phyloP scores from a whole-genome alignment of 495 filamentous ascomycete genomes.

The Terfezia boudieri region DNA sequence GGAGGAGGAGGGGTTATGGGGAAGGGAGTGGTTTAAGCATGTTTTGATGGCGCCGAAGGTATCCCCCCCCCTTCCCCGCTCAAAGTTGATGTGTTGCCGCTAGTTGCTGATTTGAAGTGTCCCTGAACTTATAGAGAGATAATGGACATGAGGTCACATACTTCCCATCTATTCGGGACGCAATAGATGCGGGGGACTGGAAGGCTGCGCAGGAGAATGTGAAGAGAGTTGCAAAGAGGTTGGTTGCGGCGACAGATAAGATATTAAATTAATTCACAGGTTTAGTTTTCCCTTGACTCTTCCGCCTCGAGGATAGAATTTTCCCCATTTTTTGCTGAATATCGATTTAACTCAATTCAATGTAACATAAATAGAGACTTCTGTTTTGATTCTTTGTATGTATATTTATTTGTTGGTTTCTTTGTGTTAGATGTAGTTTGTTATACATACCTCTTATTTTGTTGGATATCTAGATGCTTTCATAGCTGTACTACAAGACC shows the following conservation, averaged over 20 bases:
- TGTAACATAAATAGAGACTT: too few relatives aligned
- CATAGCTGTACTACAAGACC: too few relatives aligned
- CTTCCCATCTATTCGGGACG: conserved; percentile 73
- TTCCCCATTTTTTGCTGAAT: too few relatives aligned
- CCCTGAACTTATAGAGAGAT: conserved; percentile 31
- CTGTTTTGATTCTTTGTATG: too few relatives aligned
- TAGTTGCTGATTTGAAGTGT: background rate
- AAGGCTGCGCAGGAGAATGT: conserved; percentile 43
- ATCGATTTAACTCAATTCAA: too few relatives aligned
- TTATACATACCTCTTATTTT: too few relatives aligned
- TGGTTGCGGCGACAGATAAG: conserved; percentile 40
- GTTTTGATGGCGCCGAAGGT: conserved; percentile 66
- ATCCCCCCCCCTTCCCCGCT: conserved; percentile 4
- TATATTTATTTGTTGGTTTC: too few relatives aligned
- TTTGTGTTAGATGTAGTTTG: too few relatives aligned
- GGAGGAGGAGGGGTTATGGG: conserved; percentile 64
- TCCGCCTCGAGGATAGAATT: too few relatives aligned
- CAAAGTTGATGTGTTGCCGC: background rate
- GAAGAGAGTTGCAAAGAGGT: conserved; percentile 43
- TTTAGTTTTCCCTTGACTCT: too few relatives aligned
- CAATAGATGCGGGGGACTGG: conserved; percentile 51
- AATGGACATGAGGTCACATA: conserved; percentile 48
- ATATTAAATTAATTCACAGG: conserved; percentile 8
- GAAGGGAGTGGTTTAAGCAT: conserved; percentile 87
- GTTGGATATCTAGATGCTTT: too few relatives aligned